These are phyloP conservation scores for Cicer arietinum DNA, from an alignment of 306 rosid species.

Conservation along the genomic window DNA sequence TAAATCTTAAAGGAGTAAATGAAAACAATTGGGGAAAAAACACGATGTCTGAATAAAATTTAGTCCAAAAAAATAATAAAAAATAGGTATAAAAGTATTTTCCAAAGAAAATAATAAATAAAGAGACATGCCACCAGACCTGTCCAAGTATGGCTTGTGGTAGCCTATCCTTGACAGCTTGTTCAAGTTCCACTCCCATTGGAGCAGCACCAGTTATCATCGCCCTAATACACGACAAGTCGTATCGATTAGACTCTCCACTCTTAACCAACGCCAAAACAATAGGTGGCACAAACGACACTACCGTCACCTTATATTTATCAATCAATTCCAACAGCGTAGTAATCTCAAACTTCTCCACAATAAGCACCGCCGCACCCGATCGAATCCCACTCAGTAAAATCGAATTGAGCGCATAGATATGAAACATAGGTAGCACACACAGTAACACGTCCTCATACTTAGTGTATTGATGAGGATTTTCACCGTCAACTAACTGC, in stretches of 20 bases:
- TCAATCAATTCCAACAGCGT: constrained; percentile 54
- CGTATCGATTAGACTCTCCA: constrained; percentile 50
- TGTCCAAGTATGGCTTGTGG: constrained; percentile 73
- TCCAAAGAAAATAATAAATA: neutral
- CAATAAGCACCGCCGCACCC: constrained; percentile 70
- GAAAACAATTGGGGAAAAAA: too few species aligned
- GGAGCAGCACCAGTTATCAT: constrained; percentile 87
- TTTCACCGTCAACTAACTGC: constrained; percentile 78
- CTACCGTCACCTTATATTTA: constrained; percentile 63
- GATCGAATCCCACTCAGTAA: constrained; percentile 67
- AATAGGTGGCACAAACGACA: constrained; percentile 82
- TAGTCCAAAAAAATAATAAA: too few species aligned
- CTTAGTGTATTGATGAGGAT: constrained; percentile 62
- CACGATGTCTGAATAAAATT: too few species aligned
- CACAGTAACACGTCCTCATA: constrained; percentile 73
- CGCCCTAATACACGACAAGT: constrained; percentile 70
- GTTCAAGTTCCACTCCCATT: constrained; percentile 69
- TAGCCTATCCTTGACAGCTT: constrained; percentile 61
- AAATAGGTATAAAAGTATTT: neutral
- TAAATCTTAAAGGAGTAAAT: too few species aligned
- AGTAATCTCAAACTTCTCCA: constrained; percentile 66
- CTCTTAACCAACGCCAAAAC: constrained; percentile 67
- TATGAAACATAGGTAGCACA: constrained; percentile 81
- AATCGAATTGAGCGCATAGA: constrained; percentile 75
- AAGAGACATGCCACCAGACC: constrained; percentile 37